phyloP scores from a whole-genome alignment of 2,329 filamentous ascomycete genomes.

The Neoscytalidium dimidiatum region DNA sequence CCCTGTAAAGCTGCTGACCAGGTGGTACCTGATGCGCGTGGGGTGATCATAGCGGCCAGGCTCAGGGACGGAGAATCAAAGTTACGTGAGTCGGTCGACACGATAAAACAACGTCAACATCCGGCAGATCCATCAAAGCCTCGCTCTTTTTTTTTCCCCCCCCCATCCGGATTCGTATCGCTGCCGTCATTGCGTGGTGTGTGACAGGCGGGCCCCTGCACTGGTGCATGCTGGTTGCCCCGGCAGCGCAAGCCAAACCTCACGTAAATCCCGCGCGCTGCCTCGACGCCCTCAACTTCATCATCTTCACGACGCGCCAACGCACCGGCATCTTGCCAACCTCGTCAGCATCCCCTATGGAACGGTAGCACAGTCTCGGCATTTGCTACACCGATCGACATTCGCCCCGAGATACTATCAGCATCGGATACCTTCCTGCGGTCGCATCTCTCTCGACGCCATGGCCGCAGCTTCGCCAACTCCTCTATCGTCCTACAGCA shows the following conservation, averaged over 20 bases:
- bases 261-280: slow-evolving; percentile 25
- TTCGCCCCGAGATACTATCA: background rate
- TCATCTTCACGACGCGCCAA: slow-evolving; percentile 34
- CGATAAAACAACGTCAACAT: background rate
- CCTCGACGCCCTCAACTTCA: slow-evolving; percentile 25
- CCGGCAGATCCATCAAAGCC: background rate
- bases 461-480: slow-evolving; percentile 45
- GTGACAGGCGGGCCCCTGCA: slow-evolving; percentile 9
- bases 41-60: slow-evolving; percentile 9
- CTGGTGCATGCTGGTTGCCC: slow-evolving; percentile 9
- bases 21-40: background rate
- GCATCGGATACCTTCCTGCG: slow-evolving; percentile 17
- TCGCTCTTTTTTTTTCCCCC: background rate
- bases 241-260: slow-evolving; percentile 7
- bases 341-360: slow-evolving; percentile 38
- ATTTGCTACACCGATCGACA: slow-evolving; percentile 36
- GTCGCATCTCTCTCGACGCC: slow-evolving; percentile 19
- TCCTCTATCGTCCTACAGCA: slow-evolving; percentile 39
- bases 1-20: background rate
- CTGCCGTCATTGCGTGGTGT: background rate
- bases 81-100: background rate
- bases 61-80: slow-evolving; percentile 8
- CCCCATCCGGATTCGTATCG: background rate
- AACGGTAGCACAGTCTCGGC: slow-evolving; percentile 39
- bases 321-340: slow-evolving; percentile 31